Evolutionary conservation across 805 yeast species (phyloP).

Genomic region (Wickerhamomyces queroliae): DNA sequence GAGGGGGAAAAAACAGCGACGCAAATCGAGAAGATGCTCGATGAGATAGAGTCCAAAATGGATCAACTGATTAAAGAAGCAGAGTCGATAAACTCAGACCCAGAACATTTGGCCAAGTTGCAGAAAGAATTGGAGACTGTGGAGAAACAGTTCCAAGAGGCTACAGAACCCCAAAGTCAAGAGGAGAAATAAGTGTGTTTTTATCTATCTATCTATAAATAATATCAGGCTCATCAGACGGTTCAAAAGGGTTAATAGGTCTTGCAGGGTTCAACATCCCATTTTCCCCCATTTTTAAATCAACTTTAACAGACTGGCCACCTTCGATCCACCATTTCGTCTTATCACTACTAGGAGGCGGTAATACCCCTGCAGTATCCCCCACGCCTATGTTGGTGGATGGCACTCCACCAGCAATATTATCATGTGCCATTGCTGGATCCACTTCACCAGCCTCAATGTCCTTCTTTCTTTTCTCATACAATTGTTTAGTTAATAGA

Average conservation of each 20-base stretch:
- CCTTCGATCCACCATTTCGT: slow-evolving; percentile 91
- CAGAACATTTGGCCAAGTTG: background rate
- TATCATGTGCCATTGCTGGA: slow-evolving; percentile 10
- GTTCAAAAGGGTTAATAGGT: slow-evolving; percentile 58
- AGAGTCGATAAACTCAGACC: slow-evolving; percentile 16
- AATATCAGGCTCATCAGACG: slow-evolving; percentile 53
- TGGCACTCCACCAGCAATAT: too few relatives aligned
- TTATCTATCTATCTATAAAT: background rate
- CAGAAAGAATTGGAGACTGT: background rate
- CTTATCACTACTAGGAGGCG: slow-evolving; percentile 83
- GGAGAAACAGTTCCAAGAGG: background rate
- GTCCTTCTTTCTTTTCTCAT: slow-evolving; percentile 43
- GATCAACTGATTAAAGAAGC: slow-evolving; percentile 50
- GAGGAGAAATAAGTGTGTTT: background rate
- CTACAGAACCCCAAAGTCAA: background rate
- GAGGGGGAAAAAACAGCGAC: slow-evolving; percentile 66
- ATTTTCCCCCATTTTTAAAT: slow-evolving; percentile 32
- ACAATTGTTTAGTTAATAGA: slow-evolving; percentile 46
- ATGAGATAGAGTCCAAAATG: slow-evolving; percentile 57
- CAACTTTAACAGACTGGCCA: slow-evolving; percentile 53
- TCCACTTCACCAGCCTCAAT: slow-evolving; percentile 24
- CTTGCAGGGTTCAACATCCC: slow-evolving; percentile 23
- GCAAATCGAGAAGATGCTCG: slow-evolving; percentile 60
- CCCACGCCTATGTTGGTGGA: slow-evolving; percentile 21
- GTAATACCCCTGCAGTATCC: slow-evolving; percentile 39